These are phyloP conservation scores for Erodium trifolium DNA, from an alignment of 441 rosid genomes.

Conservation along the genomic window DNA sequence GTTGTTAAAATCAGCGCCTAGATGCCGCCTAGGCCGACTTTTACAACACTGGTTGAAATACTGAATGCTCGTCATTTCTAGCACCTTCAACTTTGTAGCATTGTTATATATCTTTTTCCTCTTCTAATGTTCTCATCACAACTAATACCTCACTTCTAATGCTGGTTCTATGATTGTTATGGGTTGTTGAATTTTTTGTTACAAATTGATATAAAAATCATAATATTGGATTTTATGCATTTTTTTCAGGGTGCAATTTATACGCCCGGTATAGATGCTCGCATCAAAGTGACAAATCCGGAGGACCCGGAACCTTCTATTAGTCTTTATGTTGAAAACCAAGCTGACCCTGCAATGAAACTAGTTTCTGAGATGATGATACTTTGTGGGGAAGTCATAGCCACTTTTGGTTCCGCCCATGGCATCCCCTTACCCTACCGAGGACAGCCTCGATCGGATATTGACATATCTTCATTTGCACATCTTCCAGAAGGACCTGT, in stretches of 20 bases:
- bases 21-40: too few relatives aligned
- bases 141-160: neutral
- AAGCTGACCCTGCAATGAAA: constrained; percentile 84
- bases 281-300: constrained; percentile 78
- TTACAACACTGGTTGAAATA: too few relatives aligned
- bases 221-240: constrained; percentile 11
- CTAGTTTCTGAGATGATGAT: constrained; percentile 97
- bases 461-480: constrained; percentile 66
- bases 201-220: neutral
- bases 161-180: neutral
- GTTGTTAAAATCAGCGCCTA: too few relatives aligned
- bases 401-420: constrained; percentile 63
- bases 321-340: constrained; percentile 79
- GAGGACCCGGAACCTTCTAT: constrained; percentile 78
- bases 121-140: neutral
- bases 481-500: constrained; percentile 98
- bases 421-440: constrained; percentile 82
- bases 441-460: constrained; percentile 90
- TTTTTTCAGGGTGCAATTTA: constrained; percentile 76
- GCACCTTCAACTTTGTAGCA: neutral
- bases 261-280: constrained; percentile 67
- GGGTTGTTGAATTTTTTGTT: neutral
- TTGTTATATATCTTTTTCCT: neutral
- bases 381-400: constrained; percentile 90
- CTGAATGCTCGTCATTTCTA: neutral